A percentile compares a stretch with the other conserved stretches of the same genome.
Evolutionary conservation across 768 basidiomycete species (phyloP).

Genomic region (Amanita thiersii): DNA sequence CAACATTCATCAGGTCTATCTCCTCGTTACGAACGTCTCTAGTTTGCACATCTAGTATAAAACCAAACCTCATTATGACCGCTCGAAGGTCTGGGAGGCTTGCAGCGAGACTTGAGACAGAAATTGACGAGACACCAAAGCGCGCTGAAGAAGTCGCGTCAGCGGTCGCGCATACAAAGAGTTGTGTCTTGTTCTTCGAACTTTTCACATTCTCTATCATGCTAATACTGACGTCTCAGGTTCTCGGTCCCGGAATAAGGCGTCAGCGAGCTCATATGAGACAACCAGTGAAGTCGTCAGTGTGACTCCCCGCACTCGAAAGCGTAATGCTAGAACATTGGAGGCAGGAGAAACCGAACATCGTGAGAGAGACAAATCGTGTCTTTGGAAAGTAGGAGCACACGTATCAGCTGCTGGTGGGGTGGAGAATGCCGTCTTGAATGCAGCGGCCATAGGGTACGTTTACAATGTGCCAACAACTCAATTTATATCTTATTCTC

Average conservation of each 20-base stretch:
- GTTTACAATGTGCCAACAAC: slow-evolving; percentile 11
- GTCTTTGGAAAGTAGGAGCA: slow-evolving; percentile 68
- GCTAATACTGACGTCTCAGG: too few species aligned
- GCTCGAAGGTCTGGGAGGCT: slow-evolving; percentile 2
- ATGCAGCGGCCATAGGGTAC: slow-evolving; percentile 67
- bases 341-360: slow-evolving; percentile 14
- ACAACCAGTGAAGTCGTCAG: neutral
- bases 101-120: neutral
- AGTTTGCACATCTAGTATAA: neutral
- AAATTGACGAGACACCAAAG: neutral
- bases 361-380: slow-evolving; percentile 22
- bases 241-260: neutral
- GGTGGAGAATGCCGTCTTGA: slow-evolving; percentile 61
- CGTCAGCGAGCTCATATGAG: neutral
- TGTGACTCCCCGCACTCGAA: slow-evolving; percentile 1
- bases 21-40: too few species aligned
- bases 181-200: too few species aligned
- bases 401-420: slow-evolving; percentile 82
- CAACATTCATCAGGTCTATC: too few species aligned
- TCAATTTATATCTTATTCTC: neutral
- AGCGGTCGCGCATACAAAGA: neutral
- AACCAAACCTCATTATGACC: neutral
- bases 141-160: neutral
- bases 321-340: slow-evolving; percentile 10
- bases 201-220: too few species aligned